These are phyloP conservation scores for Punica granatum DNA, from an alignment of 345 rosid species.

Conservation along the genomic window DNA sequence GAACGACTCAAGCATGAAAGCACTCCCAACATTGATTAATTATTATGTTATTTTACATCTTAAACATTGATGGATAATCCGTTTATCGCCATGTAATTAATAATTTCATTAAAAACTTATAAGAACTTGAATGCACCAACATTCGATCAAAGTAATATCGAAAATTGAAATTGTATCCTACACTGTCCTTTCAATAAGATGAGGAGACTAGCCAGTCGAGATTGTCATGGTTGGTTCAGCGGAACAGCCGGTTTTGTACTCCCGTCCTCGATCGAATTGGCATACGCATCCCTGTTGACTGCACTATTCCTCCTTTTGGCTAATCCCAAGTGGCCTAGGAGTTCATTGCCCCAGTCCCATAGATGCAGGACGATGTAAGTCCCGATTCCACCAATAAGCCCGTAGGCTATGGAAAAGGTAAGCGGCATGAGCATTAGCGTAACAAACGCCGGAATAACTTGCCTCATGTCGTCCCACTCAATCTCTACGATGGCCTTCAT, in stretches of 20 bases:
- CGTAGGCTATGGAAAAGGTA: conserved; percentile 87
- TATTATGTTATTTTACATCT: too few relatives aligned
- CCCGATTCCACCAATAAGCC: conserved; percentile 82
- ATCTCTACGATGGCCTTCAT: conserved; percentile 86
- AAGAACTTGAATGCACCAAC: not conserved
- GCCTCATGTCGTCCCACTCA: conserved; percentile 80
- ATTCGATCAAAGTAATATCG: not conserved
- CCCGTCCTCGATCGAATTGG: not conserved
- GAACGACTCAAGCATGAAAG: too few relatives aligned
- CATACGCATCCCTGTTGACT: conserved; percentile 8
- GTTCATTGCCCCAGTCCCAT: conserved; percentile 59
- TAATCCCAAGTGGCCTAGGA: conserved; percentile 37
- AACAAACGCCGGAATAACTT: conserved; percentile 81
- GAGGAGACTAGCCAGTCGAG: not conserved
- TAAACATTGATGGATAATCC: too few relatives aligned
- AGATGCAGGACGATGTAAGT: conserved; percentile 56
- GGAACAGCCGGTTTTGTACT: not conserved
- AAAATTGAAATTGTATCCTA: not conserved
- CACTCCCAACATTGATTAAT: too few relatives aligned
- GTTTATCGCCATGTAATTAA: too few relatives aligned
- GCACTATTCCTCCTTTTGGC: conserved; percentile 14
- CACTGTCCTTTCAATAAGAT: not conserved
- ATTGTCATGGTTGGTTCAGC: not conserved
- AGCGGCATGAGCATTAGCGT: conserved; percentile 79
- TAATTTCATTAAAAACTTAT: not conserved